phyloP scores from a whole-genome alignment of 2,329 filamentous ascomycete genomes.

The Macroventuria anomochaeta region DNA sequence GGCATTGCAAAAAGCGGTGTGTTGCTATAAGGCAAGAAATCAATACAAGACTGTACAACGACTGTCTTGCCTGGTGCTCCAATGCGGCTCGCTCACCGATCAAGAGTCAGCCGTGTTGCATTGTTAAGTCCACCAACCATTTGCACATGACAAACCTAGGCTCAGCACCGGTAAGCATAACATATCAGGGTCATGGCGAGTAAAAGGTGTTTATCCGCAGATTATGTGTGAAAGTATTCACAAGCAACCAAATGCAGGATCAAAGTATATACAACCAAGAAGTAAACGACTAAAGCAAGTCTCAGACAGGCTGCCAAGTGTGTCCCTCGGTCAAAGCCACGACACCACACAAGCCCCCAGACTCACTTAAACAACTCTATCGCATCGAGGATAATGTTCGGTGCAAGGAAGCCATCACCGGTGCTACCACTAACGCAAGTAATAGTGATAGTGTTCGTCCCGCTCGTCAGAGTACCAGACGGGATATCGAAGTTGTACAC shows the following conservation, averaged over 20 bases:
- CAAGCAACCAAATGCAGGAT: background rate
- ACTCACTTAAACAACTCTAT: constrained; percentile 42
- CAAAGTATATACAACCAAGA: constrained; percentile 1
- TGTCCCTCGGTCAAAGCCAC: background rate
- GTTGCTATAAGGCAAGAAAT: background rate
- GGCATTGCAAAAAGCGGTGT: background rate
- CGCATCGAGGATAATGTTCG: constrained; percentile 57
- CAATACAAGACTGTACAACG: background rate
- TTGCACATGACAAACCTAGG: background rate
- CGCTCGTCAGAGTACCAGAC: constrained; percentile 63
- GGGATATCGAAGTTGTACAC: constrained; percentile 69
- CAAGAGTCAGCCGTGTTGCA: background rate
- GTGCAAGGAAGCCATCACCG: constrained; percentile 62
- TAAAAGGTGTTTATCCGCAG: background rate
- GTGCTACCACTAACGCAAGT: constrained; percentile 64
- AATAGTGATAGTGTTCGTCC: constrained; percentile 68
- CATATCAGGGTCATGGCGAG: background rate
- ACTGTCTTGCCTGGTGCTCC: background rate
- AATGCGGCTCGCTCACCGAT: constrained; percentile 6
- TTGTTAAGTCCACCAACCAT: background rate
- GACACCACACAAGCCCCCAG: background rate
- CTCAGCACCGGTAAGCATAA: background rate
- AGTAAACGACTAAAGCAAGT: background rate
- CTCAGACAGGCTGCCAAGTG: background rate
- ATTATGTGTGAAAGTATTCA: background rate